Conservation (phyloP, 2,329 filamentous ascomycete genomes). For the Bipolaris gigantea region DNA sequence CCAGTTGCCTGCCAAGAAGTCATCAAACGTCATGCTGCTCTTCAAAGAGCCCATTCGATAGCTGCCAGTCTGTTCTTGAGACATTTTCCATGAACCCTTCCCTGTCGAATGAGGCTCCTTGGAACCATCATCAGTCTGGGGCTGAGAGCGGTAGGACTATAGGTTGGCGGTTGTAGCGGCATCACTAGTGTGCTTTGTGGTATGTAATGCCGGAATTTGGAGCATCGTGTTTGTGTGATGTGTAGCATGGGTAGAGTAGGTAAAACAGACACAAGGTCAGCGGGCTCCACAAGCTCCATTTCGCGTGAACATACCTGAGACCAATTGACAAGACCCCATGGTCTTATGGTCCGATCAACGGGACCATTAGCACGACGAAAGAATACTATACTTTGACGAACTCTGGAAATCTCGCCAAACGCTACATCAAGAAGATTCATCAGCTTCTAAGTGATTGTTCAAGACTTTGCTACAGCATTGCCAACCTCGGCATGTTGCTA, state of each 20-base stretch:
- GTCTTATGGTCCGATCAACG: background rate
- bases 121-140: constrained; percentile 4
- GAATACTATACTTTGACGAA: background rate
- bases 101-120: constrained; percentile 8
- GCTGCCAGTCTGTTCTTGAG: constrained; percentile 4
- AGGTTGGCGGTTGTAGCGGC: constrained; percentile 10
- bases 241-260: background rate
- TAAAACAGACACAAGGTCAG: background rate
- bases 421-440: background rate
- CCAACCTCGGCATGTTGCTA: background rate
- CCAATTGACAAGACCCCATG: background rate
- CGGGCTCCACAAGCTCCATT: background rate
- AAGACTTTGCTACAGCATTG: background rate
- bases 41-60: constrained; percentile 8
- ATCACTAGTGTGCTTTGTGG: background rate
- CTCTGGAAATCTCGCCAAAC: background rate
- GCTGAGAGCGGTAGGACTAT: constrained; percentile 12
- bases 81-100: constrained; percentile 3
- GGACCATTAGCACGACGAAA: background rate
- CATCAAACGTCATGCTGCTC: constrained; percentile 21
- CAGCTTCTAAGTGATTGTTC: background rate
- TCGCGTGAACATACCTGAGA: background rate
- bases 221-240: background rate
- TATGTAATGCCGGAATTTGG: background rate
- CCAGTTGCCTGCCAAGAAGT: constrained; percentile 1